Conservation (phyloP, 108 stramenopile genomes). For the Mediolabrus comicus region DNA sequence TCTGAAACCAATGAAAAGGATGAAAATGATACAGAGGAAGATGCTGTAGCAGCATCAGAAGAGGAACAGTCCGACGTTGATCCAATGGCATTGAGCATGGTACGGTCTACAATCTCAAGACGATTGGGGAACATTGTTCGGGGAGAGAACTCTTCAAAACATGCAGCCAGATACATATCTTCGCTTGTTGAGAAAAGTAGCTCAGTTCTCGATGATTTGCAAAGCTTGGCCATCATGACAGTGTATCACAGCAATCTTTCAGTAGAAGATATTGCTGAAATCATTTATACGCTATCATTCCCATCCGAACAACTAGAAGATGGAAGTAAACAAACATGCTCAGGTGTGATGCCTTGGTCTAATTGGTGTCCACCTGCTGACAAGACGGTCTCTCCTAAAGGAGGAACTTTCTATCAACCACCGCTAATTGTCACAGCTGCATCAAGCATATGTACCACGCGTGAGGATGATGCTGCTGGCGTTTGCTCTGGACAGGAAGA, state of each 20-base stretch:
- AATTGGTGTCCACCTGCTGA: slow-evolving; percentile 56
- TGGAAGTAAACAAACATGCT: slow-evolving; percentile 2
- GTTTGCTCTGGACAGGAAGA: slow-evolving; percentile 1
- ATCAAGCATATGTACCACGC: slow-evolving; percentile 34
- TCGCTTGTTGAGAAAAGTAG: neutral
- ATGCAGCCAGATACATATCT: slow-evolving; percentile 25
- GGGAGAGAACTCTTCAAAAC: slow-evolving; percentile 36
- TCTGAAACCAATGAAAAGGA: neutral
- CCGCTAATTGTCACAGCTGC: slow-evolving; percentile 41
- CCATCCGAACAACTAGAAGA: slow-evolving; percentile 10
- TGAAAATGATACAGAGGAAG: slow-evolving; percentile 20
- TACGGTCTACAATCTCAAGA: slow-evolving; percentile 40
- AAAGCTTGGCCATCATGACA: slow-evolving; percentile 43
- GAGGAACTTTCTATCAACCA: slow-evolving; percentile 33
- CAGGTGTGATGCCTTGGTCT: slow-evolving; percentile 42
- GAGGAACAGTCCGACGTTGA: slow-evolving; percentile 36
- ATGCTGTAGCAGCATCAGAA: slow-evolving; percentile 25
- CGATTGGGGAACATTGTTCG: slow-evolving; percentile 39
- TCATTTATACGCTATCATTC: slow-evolving; percentile 27
- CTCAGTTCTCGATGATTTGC: slow-evolving; percentile 11
- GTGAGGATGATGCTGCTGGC: slow-evolving; percentile 3
- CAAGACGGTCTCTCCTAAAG: slow-evolving; percentile 16
- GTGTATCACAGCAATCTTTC: slow-evolving; percentile 59
- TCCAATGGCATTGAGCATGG: slow-evolving; percentile 62
- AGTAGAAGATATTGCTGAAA: slow-evolving; percentile 45